Conservation (phyloP, 805 yeast species). For the Torulaspora microellipsoides region DNA sequence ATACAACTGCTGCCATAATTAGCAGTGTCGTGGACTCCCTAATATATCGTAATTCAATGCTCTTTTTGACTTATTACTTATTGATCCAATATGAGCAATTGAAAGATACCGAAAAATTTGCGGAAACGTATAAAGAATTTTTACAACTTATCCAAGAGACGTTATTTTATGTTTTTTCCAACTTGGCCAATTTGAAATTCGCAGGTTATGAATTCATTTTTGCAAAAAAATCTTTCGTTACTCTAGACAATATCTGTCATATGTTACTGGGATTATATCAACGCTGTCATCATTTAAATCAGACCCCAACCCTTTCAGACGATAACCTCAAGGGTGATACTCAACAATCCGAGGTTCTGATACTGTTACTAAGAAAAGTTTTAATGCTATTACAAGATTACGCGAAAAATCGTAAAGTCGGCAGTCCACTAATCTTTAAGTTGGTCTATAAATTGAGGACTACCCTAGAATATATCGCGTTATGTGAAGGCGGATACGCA, state of each 20-base stretch:
- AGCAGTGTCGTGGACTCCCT: conserved; percentile 27
- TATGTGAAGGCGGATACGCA: conserved; percentile 6
- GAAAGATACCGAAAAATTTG: conserved; percentile 18
- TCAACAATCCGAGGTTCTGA: conserved; percentile 18
- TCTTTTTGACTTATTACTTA: conserved; percentile 23
- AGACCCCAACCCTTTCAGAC: not conserved
- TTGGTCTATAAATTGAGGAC: conserved; percentile 18
- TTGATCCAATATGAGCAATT: conserved; percentile 26
- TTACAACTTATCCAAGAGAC: conserved; percentile 28
- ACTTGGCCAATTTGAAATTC: conserved; percentile 29
- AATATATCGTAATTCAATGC: conserved; percentile 26
- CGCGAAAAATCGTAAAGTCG: conserved; percentile 28
- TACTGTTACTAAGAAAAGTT: conserved; percentile 22
- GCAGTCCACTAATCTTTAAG: conserved; percentile 16
- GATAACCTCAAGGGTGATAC: conserved; percentile 8
- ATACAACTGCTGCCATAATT: conserved; percentile 22
- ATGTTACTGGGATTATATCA: conserved; percentile 27
- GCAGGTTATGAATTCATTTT: conserved; percentile 32
- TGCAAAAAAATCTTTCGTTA: conserved; percentile 25
- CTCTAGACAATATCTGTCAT: conserved; percentile 22
- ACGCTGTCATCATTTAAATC: conserved; percentile 13
- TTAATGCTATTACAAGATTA: conserved; percentile 30
- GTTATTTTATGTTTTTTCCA: conserved; percentile 31
- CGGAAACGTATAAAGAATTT: conserved; percentile 21
- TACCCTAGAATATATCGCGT: conserved; percentile 17